phyloP scores from a whole-genome alignment of 108 stramenopile species.

The Phaeodactylum tricornutum region DNA sequence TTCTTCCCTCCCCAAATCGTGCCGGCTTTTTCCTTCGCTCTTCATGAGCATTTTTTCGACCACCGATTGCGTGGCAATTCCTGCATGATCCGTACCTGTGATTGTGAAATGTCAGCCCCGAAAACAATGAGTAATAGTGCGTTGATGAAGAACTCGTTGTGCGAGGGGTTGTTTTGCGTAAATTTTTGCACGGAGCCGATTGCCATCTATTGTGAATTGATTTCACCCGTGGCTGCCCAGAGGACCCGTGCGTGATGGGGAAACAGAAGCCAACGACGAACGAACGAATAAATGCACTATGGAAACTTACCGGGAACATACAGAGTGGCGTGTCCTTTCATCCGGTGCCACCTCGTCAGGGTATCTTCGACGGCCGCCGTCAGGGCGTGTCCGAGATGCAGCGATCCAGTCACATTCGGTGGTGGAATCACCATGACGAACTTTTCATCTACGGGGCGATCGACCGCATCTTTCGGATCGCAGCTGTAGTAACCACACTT shows the following conservation, averaged over 20 bases:
- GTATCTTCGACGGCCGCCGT: constrained; percentile 98
- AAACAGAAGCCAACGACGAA: too few species aligned
- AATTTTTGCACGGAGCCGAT: constrained; percentile 23
- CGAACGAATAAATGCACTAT: too few species aligned
- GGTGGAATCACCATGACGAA: constrained; percentile 99
- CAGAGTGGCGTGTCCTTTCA: constrained; percentile 94
- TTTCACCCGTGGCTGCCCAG: constrained; percentile 20
- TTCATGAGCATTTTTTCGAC: constrained; percentile 98
- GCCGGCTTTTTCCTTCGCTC: constrained; percentile 79
- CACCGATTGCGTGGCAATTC: constrained; percentile 99
- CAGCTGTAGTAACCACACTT: constrained; percentile 82
- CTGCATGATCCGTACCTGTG: constrained; percentile 96
- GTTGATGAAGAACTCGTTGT: constrained; percentile 9
- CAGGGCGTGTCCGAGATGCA: constrained; percentile 98
- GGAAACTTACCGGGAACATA: constrained; percentile 86
- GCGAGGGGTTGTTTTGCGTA: constrained; percentile 13
- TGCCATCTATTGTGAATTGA: constrained; percentile 13
- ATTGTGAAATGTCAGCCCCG: background rate
- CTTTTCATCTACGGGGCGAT: constrained; percentile 63
- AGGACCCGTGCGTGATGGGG: too few species aligned
- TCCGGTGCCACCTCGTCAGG: constrained; percentile 96
- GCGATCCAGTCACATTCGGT: constrained; percentile 95
- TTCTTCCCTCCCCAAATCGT: constrained; percentile 94
- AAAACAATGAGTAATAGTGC: constrained; percentile 3
- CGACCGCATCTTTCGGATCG: constrained; percentile 62